Conservation (phyloP, 2,329 filamentous ascomycete genomes). For the Esteya vermicola region DNA sequence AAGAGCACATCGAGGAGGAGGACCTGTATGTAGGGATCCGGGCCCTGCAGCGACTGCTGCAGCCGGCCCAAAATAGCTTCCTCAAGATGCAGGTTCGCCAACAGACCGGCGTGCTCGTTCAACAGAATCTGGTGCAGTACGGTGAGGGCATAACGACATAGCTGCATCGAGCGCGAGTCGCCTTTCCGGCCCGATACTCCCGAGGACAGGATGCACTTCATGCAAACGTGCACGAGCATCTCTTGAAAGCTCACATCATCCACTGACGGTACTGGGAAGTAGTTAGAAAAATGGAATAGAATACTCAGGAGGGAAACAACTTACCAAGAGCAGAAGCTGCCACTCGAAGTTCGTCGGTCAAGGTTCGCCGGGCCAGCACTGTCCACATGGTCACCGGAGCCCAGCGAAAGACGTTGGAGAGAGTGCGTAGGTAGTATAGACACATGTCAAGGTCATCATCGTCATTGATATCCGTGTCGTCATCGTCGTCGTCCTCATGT, state of each 20-base stretch:
- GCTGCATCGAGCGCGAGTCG: slow-evolving; percentile 41
- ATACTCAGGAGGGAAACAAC: slow-evolving; percentile 17
- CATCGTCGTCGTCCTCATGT: too few relatives aligned
- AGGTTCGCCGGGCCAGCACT: slow-evolving; percentile 48
- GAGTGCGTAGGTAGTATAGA: slow-evolving; percentile 61
- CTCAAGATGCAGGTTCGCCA: slow-evolving; percentile 56
- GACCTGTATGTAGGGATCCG: slow-evolving; percentile 60
- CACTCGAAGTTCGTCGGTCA: slow-evolving; percentile 30
- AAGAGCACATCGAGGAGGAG: slow-evolving; percentile 67
- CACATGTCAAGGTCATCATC: slow-evolving; percentile 63
- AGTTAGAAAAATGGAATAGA: background rate
- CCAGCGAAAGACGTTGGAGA: slow-evolving; percentile 59
- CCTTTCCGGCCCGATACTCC: slow-evolving; percentile 12
- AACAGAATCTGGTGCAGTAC: slow-evolving; percentile 57
- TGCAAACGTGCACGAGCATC: slow-evolving; percentile 51
- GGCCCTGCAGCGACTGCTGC: slow-evolving; percentile 40
- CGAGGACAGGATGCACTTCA: slow-evolving; percentile 41
- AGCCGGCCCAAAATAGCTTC: slow-evolving; percentile 56
- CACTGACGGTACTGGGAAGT: slow-evolving; percentile 19
- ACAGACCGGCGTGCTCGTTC: slow-evolving; percentile 42
- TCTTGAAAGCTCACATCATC: slow-evolving; percentile 49
- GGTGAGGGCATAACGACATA: slow-evolving; percentile 57
- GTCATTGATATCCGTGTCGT: slow-evolving; percentile 21
- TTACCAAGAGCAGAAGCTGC: slow-evolving; percentile 36
- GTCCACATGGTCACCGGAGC: slow-evolving; percentile 57